Evolutionary conservation across 2,329 filamentous ascomycete species (phyloP), one percentile per base, ranked within the genome.

Genomic region (Delphinella strobiligena): DNA sequence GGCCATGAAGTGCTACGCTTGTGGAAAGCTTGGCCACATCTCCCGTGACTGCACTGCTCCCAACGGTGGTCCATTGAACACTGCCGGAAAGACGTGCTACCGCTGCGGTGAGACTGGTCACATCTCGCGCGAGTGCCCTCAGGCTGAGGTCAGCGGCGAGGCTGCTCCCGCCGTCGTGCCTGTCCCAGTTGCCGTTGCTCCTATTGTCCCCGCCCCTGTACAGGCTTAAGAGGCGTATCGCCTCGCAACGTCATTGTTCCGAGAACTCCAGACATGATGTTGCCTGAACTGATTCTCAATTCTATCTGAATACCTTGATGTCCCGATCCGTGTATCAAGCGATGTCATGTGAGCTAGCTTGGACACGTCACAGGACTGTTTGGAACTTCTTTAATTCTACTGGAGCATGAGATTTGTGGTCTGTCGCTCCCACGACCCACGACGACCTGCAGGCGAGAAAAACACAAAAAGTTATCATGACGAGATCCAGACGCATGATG

Each of bases 1-100:
- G 66, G 85, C 87, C 47, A 93, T 94, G 86, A 95, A 95, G 71
- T 95, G 88, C 74, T 95, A 94, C 58, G 88, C 88, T 50, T 95
- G 88, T 60, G 88, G 88, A 61, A 94, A 94, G 71, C 78, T 93
- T 40, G 86, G 86, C 37, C 87, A 94, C 68, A 94, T 94, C 63
- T 93, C 84, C 43, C 75, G 80, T 54, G 91, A 98, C 66, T 98
- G 91, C 73, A 94, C 88, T 34, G 86, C 89, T 46, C 89, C 91
- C 48, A 96, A 96, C 62, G 91, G 91, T 42, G 91, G 91, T 17
- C 87, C 89, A 34, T 73, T 96, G 51, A 95, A 91, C 75, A 93
- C 86, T 48, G 86, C 85, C 47, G 89, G 89, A 59, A 98, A 96
- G 78, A 94, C 88, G 49, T 98, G 91, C 77, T 98, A 98, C 71